These are phyloP conservation scores for Saccharomycopsis sp. DNA, from an alignment of 805 yeast species.

Conservation along the genomic window DNA sequence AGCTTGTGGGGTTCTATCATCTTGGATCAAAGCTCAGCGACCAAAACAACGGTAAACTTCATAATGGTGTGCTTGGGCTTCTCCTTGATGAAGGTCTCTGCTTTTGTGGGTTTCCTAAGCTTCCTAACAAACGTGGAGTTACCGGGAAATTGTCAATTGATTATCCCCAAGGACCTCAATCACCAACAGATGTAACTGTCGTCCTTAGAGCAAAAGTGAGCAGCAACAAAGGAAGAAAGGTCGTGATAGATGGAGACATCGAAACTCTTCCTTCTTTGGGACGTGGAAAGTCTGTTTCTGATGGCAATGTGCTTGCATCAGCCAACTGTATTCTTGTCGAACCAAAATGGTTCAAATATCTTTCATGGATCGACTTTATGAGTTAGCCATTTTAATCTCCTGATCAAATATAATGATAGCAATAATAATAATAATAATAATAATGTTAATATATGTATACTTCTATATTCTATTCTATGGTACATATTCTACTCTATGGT, in stretches of 20 bases:
- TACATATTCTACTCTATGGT: too few species aligned
- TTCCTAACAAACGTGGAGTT: conserved; percentile 82
- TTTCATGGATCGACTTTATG: conserved; percentile 43
- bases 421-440: too few species aligned
- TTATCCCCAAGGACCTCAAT: conserved; percentile 33
- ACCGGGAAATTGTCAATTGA: conserved; percentile 71
- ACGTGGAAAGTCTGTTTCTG: conserved; percentile 20
- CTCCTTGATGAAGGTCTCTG: conserved; percentile 76
- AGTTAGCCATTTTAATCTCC: too few species aligned
- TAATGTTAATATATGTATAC: too few species aligned
- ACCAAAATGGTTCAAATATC: conserved; percentile 80
- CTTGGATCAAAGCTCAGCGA: conserved; percentile 40
- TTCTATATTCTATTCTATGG: too few species aligned
- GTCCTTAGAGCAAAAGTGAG: conserved; percentile 61
- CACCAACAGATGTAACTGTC: conserved; percentile 51
- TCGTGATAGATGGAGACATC: conserved; percentile 62
- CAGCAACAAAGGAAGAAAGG: conserved; percentile 73
- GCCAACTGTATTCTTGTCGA: conserved; percentile 73
- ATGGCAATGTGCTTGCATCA: conserved; percentile 40
- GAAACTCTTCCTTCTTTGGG: conserved; percentile 39
- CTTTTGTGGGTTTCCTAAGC: conserved; percentile 71
- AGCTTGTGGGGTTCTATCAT: conserved; percentile 60
- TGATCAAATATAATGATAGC: too few species aligned
- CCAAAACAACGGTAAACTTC: conserved; percentile 60
- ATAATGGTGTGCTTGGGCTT: conserved; percentile 53